phyloP scores from a whole-genome alignment of 2,329 filamentous ascomycete genomes.

The Capronia americana region DNA sequence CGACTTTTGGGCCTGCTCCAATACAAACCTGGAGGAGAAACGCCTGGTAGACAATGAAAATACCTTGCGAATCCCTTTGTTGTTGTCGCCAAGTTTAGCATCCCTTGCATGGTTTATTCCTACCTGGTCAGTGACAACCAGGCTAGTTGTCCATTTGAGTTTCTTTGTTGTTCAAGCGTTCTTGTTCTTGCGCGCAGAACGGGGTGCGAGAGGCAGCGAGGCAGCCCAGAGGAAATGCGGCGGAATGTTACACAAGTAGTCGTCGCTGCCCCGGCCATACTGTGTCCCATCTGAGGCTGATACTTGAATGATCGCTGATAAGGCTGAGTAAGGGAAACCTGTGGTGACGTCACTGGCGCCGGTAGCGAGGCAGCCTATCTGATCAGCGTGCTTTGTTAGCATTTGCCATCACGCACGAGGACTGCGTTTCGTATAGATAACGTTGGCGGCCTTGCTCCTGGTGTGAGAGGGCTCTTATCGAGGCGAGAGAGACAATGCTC shows the following conservation, averaged over 20 bases:
- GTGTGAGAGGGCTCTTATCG: not conserved
- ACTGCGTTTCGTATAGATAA: not conserved
- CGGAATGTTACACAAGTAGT: not conserved
- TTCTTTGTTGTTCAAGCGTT: not conserved
- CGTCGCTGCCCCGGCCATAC: not conserved
- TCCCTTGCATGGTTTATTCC: not conserved
- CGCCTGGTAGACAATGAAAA: not conserved
- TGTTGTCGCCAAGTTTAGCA: conserved; percentile 1
- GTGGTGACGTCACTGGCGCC: not conserved
- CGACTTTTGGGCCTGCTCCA: not conserved
- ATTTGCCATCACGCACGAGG: not conserved
- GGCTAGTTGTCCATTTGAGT: not conserved
- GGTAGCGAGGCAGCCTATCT: conserved; percentile 8
- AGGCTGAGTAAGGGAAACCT: conserved; percentile 12
- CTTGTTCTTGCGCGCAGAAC: not conserved
- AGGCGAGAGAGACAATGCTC: not conserved
- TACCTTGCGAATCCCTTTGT: not conserved
- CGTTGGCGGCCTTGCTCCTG: not conserved
- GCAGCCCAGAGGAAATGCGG: not conserved
- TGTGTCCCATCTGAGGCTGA: not conserved
- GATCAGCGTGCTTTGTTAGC: not conserved
- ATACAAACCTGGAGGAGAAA: not conserved
- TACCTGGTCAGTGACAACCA: not conserved
- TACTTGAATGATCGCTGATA: conserved; percentile 12
- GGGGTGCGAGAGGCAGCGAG: not conserved